phyloP scores from a whole-genome alignment of 345 rosid genomes.

The Lepidium sativum region DNA sequence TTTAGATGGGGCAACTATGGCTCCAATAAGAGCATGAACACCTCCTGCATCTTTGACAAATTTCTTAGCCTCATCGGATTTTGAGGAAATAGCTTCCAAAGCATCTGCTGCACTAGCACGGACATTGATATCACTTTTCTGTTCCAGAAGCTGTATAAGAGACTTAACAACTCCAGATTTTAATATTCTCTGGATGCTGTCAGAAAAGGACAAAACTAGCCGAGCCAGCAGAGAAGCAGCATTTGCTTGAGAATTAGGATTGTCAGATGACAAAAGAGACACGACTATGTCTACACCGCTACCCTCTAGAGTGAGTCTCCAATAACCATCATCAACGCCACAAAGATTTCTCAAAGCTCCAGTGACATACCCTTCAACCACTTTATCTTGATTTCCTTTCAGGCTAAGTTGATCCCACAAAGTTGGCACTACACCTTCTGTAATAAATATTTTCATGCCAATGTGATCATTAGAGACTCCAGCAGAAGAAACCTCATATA shows the following conservation, averaged over 20 bases:
- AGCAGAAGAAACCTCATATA: conserved; percentile 77
- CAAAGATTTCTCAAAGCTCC: conserved; percentile 94
- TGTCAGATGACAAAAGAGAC: conserved; percentile 71
- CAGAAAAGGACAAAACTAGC: conserved; percentile 56
- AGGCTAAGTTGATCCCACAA: conserved; percentile 81
- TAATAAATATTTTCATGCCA: conserved; percentile 81
- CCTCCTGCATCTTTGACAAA: conserved; percentile 68
- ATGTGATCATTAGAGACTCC: conserved; percentile 72
- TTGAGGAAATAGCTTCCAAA: conserved; percentile 69
- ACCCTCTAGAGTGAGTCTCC: conserved; percentile 72
- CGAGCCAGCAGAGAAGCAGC: conserved; percentile 90
- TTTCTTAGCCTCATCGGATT: conserved; percentile 55
- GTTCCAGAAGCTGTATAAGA: conserved; percentile 56
- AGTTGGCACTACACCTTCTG: conserved; percentile 83
- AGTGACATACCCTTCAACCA: conserved; percentile 80
- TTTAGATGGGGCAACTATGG: conserved; percentile 86
- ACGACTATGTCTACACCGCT: conserved; percentile 73
- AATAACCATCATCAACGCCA: conserved; percentile 65
- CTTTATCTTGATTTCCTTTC: conserved; percentile 53
- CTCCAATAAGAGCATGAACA: conserved; percentile 59
- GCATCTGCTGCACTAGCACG: conserved; percentile 93
- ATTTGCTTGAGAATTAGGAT: conserved; percentile 68
- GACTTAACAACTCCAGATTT: conserved; percentile 66
- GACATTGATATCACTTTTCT: conserved; percentile 51
- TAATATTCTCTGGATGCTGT: conserved; percentile 46